Evolutionary conservation across 1,284 basidiomycete genomes (phyloP), one percentile per base, ranked within the genome.

Genomic region (Moniliella sp.): DNA sequence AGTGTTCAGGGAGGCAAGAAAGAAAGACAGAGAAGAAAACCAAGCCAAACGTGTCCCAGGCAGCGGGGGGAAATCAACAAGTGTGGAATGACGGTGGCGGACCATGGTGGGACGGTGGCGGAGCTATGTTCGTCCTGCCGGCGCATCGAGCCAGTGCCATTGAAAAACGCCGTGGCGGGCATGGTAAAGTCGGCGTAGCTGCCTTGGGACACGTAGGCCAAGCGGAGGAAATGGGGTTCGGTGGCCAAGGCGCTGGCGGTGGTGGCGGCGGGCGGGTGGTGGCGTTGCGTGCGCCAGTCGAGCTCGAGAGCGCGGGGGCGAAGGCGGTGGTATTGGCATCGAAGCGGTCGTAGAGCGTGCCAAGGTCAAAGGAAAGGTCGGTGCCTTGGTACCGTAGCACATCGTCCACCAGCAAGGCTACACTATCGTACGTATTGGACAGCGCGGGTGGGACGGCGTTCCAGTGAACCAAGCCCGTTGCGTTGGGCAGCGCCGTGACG

Each of bases 61-160:
- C n/a, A n/a, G n/a, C n/a, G n/a, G n/a, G n/a, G n/a, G n/a, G n/a
- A n/a, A n/a, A n/a, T n/a, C n/a, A n/a, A n/a, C n/a, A n/a, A n/a
- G n/a, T n/a, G n/a, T n/a, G n/a, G n/a, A n/a, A n/a, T n/a, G n/a
- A n/a, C n/a, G n/a, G n/a, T n/a, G n/a, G n/a, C n/a, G n/a, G n/a
- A n/a, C n/a, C n/a, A n/a, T n/a, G n/a, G n/a, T n/a, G n/a, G n/a
- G n/a, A n/a, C n/a, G n/a, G n/a, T n/a, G n/a, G n/a, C n/a, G n/a
- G n/a, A n/a, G n/a, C n/a, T 34, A 45, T 15, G 34, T 43, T 29
- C 75, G 66, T 13, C 78, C 78, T 9, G 71, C 65, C 15, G 65
- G 57, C 15, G 79, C 73, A 51, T 77, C 69, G 10, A 73, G 65
- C 75, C 77, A 83, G 77, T 79, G 23, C 76, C 76, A 53, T 83